phyloP scores from a whole-genome alignment of 352 stramenopile species.

The Globisporangium takayamanum region DNA sequence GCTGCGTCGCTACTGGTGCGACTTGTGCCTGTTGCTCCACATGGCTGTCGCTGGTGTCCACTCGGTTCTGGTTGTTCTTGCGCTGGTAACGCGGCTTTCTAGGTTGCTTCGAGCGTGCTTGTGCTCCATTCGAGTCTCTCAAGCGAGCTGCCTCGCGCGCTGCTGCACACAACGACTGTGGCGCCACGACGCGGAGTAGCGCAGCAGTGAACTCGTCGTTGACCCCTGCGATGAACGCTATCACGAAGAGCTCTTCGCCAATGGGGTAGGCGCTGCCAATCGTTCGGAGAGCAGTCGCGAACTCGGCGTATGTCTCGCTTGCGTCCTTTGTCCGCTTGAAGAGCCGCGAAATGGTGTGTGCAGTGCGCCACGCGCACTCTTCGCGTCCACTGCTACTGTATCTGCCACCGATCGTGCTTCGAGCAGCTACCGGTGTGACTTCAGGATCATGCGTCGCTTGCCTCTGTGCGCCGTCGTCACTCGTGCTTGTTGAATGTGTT shows the following conservation, averaged over 20 bases:
- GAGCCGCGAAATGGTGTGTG: slow-evolving; percentile 5
- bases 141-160: slow-evolving; percentile 7
- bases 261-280: slow-evolving; percentile 2
- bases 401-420: background rate
- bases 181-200: slow-evolving; percentile 6
- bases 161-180: slow-evolving; percentile 3
- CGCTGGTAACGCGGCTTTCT: background rate
- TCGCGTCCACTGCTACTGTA: background rate
- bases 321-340: slow-evolving; percentile 10
- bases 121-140: slow-evolving; percentile 4
- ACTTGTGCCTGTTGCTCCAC: background rate
- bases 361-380: slow-evolving; percentile 2
- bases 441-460: background rate
- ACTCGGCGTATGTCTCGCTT: slow-evolving; percentile 9
- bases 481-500: background rate
- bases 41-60: slow-evolving; percentile 1
- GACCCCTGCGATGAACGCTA: slow-evolving; percentile 8
- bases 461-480: background rate
- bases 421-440: background rate
- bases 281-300: background rate
- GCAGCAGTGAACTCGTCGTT: slow-evolving; percentile 13
- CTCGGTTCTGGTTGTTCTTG: background rate
- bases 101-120: background rate
- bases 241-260: slow-evolving; percentile 8
- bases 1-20: background rate